A percentile compares a stretch with the other conserved stretches of the same genome.
Conservation (phyloP, 352 stramenopile genomes). For the Phytophthora ohioensis region DNA sequence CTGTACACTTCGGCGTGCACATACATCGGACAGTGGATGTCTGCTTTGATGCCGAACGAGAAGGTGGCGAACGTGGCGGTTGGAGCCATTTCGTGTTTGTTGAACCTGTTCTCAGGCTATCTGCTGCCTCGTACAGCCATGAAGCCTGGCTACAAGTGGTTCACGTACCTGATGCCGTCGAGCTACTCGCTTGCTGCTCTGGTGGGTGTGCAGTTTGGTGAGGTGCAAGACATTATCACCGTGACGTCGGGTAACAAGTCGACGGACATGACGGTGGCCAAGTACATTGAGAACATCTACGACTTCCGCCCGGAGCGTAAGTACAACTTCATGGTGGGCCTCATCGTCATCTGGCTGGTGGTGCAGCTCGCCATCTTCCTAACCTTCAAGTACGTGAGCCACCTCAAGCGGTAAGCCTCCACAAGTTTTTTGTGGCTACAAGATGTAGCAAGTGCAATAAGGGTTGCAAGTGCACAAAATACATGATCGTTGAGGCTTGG, state of each 20-base stretch:
- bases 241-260: slow-evolving; percentile 13
- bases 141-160: slow-evolving; percentile 62
- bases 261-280: slow-evolving; percentile 29
- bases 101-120: slow-evolving; percentile 31
- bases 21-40: too few species aligned
- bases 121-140: slow-evolving; percentile 53
- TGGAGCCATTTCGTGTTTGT: slow-evolving; percentile 28
- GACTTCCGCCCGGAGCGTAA: slow-evolving; percentile 51
- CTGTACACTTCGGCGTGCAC: too few species aligned
- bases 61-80: slow-evolving; percentile 25
- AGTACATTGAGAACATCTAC: slow-evolving; percentile 52
- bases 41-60: too few species aligned
- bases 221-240: slow-evolving; percentile 34
- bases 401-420: slow-evolving; percentile 59
- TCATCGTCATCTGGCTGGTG: slow-evolving; percentile 70
- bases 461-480: too few species aligned
- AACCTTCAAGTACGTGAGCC: slow-evolving; percentile 75
- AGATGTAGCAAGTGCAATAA: too few species aligned
- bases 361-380: slow-evolving; percentile 65
- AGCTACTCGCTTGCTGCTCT: slow-evolving; percentile 55
- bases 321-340: slow-evolving; percentile 52
- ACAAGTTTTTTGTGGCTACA: too few species aligned
- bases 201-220: slow-evolving; percentile 43
- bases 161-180: slow-evolving; percentile 67
- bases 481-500: too few species aligned